A percentile compares a stretch with the other conserved stretches of the same genome.
These are phyloP conservation scores for Ensete ventricosum DNA, from an alignment of 176 grass and related monocot genomes.

Conservation along the genomic window DNA sequence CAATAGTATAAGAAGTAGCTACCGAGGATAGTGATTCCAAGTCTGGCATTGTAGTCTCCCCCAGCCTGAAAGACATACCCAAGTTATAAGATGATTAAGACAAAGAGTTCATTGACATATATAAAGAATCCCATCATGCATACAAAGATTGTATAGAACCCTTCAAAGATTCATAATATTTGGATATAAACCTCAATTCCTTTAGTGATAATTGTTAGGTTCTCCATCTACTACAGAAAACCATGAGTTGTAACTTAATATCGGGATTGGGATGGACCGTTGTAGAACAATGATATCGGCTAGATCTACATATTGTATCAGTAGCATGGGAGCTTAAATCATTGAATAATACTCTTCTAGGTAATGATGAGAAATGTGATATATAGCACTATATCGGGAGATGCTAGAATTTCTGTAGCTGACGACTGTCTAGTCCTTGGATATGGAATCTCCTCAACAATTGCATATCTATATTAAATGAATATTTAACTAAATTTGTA, in stretches of 20 bases:
- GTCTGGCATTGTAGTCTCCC: constrained; percentile 88
- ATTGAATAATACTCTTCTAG: not conserved
- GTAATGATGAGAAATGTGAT: not conserved
- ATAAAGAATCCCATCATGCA: constrained; percentile 1
- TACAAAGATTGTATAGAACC: not conserved
- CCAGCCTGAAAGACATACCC: constrained; percentile 56
- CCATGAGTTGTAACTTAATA: not conserved
- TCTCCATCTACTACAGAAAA: not conserved
- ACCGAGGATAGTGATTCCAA: constrained; percentile 99
- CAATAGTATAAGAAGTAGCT: constrained; percentile 19
- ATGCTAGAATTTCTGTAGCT: not conserved
- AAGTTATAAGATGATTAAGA: not conserved
- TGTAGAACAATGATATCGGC: not conserved
- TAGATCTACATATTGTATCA: not conserved
- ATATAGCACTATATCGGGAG: not conserved
- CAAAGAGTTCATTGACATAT: not conserved
- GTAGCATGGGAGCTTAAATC: too few species aligned
- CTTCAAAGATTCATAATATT: too few species aligned
- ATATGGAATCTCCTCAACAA: not conserved
- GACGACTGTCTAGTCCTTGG: not conserved
- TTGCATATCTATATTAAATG: not conserved
- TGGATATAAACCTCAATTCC: too few species aligned
- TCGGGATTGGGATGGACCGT: not conserved
- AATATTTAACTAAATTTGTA: too few species aligned
- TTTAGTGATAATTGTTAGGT: too few species aligned